phyloP scores from a whole-genome alignment of 805 yeast species.

The Starmerella ratchasimensis region DNA sequence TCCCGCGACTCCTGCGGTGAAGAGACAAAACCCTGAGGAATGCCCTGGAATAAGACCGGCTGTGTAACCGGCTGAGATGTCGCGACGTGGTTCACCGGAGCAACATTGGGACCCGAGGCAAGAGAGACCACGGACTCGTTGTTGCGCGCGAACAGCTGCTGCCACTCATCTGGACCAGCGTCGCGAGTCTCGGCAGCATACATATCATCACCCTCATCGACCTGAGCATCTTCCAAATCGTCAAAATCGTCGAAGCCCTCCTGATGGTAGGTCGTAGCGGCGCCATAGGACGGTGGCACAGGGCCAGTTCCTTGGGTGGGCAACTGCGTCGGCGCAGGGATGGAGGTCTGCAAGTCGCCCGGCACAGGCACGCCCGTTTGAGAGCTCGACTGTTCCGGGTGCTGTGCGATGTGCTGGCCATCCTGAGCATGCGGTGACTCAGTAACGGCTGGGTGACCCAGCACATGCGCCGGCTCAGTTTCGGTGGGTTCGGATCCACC shows the following conservation, averaged over 20 bases:
- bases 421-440: too few species aligned
- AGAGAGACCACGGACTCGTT: too few species aligned
- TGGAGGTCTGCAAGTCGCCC: too few species aligned
- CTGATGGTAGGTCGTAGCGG: too few species aligned
- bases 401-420: too few species aligned
- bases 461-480: background rate
- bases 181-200: constrained; percentile 13
- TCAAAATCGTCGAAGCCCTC: constrained; percentile 25
- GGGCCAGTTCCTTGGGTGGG: too few species aligned
- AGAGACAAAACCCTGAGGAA: background rate
- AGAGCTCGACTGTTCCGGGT: too few species aligned
- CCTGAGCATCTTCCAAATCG: constrained; percentile 31
- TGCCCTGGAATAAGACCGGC: background rate
- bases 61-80: constrained; percentile 30
- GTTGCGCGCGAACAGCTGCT: constrained; percentile 81
- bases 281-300: too few species aligned
- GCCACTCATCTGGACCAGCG: constrained; percentile 68
- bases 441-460: too few species aligned
- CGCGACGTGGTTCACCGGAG: constrained; percentile 32
- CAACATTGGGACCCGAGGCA: background rate
- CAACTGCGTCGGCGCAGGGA: too few species aligned
- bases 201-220: constrained; percentile 19
- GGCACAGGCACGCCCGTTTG: too few species aligned
- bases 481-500: background rate
- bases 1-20: constrained; percentile 24